phyloP scores from a whole-genome alignment of 2,329 filamentous ascomycete genomes.

The Monosporascus sp. region DNA sequence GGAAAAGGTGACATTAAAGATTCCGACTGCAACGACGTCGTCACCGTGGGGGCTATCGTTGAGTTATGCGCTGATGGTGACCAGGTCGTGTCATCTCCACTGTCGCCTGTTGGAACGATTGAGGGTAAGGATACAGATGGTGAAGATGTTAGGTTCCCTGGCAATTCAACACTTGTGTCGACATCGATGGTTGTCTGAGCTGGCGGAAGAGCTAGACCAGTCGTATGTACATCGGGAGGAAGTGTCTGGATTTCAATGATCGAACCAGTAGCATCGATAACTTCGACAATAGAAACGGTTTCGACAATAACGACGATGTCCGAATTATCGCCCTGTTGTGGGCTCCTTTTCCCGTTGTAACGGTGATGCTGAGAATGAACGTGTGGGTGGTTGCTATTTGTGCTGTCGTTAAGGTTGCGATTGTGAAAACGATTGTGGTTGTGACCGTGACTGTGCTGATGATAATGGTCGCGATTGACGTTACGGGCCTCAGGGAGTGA shows the following conservation, averaged over 20 bases:
- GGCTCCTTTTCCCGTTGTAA: conserved; percentile 3
- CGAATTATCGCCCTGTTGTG: conserved; percentile 17
- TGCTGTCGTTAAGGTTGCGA: conserved; percentile 24
- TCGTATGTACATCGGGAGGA: conserved; percentile 7
- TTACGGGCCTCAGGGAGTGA: conserved; percentile 44
- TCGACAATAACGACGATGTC: conserved; percentile 43
- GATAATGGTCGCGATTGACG: conserved; percentile 24
- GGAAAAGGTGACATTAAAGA: conserved; percentile 29
- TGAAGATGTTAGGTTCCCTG: background rate
- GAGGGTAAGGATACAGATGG: background rate
- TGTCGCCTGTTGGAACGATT: conserved; percentile 6
- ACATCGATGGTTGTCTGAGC: background rate
- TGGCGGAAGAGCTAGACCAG: background rate
- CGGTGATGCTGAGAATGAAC: conserved; percentile 20
- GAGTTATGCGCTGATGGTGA: conserved; percentile 11
- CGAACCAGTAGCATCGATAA: conserved; percentile 44
- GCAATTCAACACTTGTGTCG: background rate
- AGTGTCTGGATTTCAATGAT: conserved; percentile 40
- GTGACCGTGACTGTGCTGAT: conserved; percentile 27
- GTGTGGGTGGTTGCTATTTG: conserved; percentile 19
- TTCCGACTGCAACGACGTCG: conserved; percentile 22
- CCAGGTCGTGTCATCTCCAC: conserved; percentile 14
- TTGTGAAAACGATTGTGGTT: conserved; percentile 18
- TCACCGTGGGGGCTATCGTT: conserved; percentile 22
- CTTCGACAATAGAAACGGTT: conserved; percentile 50